Evolutionary conservation across 2,329 filamentous ascomycete genomes (phyloP), one percentile per base, ranked within the genome.

Genomic region (Sporothrix luriei): DNA sequence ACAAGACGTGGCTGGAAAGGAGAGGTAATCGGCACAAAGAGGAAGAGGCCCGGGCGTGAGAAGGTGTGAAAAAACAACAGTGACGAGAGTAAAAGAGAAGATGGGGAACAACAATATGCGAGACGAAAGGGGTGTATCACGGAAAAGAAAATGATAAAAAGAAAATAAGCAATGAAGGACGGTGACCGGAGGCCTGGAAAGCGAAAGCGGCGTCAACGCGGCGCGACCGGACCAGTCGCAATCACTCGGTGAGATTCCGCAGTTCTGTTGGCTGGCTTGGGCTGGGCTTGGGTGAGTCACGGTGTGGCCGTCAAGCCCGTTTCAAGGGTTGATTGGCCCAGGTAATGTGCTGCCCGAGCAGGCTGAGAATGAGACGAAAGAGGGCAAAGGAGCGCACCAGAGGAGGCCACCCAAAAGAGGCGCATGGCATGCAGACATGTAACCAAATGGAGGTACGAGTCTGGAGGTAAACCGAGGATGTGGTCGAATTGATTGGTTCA

Each of bases 211-310:
- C 46, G 21, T 43, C 10, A 21, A 33, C 43, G 9, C 61, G 61
- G 61, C 61, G 43, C n/a, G 29, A 38, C 48, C 62, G 29, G 48
- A 49, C 49, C 49, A 54, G 64, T 54, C 14, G 49, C n/a, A 6
- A 43, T 10, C 29, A 29, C 33, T 54, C 49, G 64, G 64, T 66
- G 64, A 66, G 64, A 55, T 46, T 43, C 62, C 26, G 62, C 40
- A 51, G 46, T 19, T 62, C 13, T 33, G 21, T 33, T 48, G 59
- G 10, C 14, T 49, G 40, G 11, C 3, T 16, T 33, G 19, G 40
- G 43, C 29, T n/a, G 54, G 38, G 55, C 7, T 51, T 51, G 46
- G 51, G 49, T 67, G 65, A 46, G 65, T 68, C 66, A 57, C 66
- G 52, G 66, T 59, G 66, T 57, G 16, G 66, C 29, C 24, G 49